Evolutionary conservation across 2,329 filamentous ascomycete species (phyloP).

Genomic region (Fusarium illudens): DNA sequence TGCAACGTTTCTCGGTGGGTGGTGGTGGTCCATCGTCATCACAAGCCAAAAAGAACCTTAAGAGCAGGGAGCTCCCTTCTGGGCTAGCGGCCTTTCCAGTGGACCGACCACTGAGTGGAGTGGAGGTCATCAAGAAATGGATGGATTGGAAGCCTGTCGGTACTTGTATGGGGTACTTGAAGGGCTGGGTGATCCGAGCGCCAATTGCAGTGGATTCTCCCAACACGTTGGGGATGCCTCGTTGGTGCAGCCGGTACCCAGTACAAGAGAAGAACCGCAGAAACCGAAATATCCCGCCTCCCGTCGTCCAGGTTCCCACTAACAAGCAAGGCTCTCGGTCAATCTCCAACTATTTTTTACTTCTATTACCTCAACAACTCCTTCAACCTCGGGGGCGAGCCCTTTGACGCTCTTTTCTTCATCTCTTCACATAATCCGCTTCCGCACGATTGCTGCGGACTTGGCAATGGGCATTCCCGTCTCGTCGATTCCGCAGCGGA

Average conservation of each 20-base stretch:
- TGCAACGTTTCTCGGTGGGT: slow-evolving; percentile 16
- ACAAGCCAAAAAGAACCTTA: slow-evolving; percentile 36
- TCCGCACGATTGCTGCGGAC: slow-evolving; percentile 1
- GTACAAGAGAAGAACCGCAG: slow-evolving; percentile 12
- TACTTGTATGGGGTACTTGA: slow-evolving; percentile 14
- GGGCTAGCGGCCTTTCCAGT: not conserved
- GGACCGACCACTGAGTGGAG: too few species aligned
- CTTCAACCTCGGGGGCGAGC: not conserved
- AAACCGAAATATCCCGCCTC: slow-evolving; percentile 42
- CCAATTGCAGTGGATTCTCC: slow-evolving; percentile 39
- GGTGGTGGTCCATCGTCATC: slow-evolving; percentile 31
- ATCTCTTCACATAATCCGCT: not conserved
- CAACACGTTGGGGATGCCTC: slow-evolving; percentile 40
- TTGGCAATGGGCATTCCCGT: slow-evolving; percentile 27
- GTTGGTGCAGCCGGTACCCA: slow-evolving; percentile 18
- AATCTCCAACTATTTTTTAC: slow-evolving; percentile 5
- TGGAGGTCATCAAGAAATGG: too few species aligned
- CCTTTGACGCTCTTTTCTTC: not conserved
- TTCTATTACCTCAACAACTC: slow-evolving; percentile 5
- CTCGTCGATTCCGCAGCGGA: slow-evolving; percentile 28
- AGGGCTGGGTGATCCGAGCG: slow-evolving; percentile 18
- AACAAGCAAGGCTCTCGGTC: not conserved
- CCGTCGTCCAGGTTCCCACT: slow-evolving; percentile 3
- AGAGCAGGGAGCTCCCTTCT: not conserved
- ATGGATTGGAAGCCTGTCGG: not conserved